Conservation (phyloP, 2,329 filamentous ascomycete genomes). For the Diplodia seriata region DNA sequence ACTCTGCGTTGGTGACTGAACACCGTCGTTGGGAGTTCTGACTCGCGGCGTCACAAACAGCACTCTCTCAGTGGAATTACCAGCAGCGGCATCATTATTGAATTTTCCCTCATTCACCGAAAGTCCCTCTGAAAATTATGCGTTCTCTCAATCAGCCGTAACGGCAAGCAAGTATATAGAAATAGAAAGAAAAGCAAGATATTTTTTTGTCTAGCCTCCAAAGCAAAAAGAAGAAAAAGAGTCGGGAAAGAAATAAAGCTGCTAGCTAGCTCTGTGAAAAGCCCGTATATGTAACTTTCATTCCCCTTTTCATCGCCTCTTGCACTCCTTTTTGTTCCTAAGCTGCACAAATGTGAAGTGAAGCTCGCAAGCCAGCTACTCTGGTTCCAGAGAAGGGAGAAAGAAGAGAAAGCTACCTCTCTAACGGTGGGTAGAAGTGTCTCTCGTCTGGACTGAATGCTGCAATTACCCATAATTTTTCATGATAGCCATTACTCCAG, state of each 20-base stretch:
- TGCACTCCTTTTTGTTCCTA: neutral
- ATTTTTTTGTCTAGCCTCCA: neutral
- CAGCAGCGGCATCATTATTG: neutral
- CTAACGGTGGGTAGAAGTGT: neutral
- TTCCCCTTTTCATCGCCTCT: neutral
- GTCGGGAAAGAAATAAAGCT: neutral
- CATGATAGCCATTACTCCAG: neutral
- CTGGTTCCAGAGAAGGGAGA: neutral
- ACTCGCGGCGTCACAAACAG: neutral
- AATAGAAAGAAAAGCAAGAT: neutral
- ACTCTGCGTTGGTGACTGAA: neutral
- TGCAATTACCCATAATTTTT: neutral
- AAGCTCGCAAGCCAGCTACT: neutral
- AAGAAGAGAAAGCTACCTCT: neutral
- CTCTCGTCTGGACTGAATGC: neutral
- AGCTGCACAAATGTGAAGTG: neutral
- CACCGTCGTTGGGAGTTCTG: neutral
- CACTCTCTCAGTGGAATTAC: neutral
- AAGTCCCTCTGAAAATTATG: neutral
- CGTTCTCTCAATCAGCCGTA: neutral
- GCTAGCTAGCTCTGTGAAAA: neutral
- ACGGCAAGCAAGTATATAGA: neutral
- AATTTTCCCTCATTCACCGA: neutral
- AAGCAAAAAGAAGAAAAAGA: neutral
- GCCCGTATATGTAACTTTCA: neutral